Evolutionary conservation across 805 yeast genomes (phyloP), one percentile per base, ranked within the genome.

Genomic region (Soucietia sequanensis): DNA sequence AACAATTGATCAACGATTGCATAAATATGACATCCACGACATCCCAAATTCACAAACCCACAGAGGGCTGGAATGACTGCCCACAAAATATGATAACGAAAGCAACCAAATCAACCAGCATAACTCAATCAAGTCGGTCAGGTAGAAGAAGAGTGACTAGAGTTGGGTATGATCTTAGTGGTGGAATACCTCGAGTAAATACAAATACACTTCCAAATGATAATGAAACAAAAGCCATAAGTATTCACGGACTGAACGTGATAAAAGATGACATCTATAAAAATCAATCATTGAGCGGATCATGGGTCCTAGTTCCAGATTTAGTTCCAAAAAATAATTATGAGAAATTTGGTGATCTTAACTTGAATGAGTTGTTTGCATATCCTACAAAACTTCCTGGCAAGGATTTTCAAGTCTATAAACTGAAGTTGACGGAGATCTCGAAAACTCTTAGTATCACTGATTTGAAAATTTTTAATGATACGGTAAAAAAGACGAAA

Each of bases 51-150:
- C 70, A 70, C 2, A 69, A 57, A 24, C 47, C 52, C 20, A 60
- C 62, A 46, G 66, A 60, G 40, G 84, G 83, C 10, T 79, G 84
- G 84, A 79, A 79, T 47, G 85, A 79, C 52, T 78, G 81, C 48
- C 81, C 81, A 0, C 56, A 68, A 2, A 42, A 55, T 6, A 47
- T 52, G 49, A 36, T 52, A 15, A 36, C 42, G 6, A 31, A 37
- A 30, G 35, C 16, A 22, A 32, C 36, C 27, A 21, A 8, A 17
- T 23, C n/a, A n/a, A n/a, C n/a, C n/a, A n/a, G n/a, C n/a, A n/a
- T n/a, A n/a, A n/a, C n/a, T n/a, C 35, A 10, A 24, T 11, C 30
- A 27, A 24, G 10, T 35, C 40, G 42, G 14, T 21, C 40, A 28
- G 39, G 34, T 29, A 33, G 48, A 25, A 36, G 39, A 33, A 30